Evolutionary conservation across 768 basidiomycete species (phyloP), one percentile per base, ranked within the genome.

Genomic region (Calocybe cyanea): DNA sequence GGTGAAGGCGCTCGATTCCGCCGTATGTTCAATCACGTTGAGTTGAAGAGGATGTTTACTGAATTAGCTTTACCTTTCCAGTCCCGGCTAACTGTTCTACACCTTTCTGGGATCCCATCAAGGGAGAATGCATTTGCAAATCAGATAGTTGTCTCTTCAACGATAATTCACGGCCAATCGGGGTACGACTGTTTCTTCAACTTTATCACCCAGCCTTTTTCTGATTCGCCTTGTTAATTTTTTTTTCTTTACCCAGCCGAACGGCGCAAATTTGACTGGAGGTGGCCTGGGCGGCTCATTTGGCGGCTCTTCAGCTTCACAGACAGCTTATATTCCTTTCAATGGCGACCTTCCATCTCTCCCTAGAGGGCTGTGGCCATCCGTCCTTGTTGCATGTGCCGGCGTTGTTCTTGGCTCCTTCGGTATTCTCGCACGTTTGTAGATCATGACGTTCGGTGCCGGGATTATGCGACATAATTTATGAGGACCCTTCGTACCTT

Each of bases 81-180:
- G 83, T 87, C 2, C 78, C 85, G 18, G 46, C 71, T 17, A 85
- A 85, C 65, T 88, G 86, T 63, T 82, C 83, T 3, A 88, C 85
- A 8, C 73, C 83, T 2, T 90, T 85, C 73, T 89, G 85, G 85
- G 87, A 90, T 61, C 88, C 88, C 1, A 73, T 88, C 41, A 68
- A 52, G 20, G 81, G 78, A 54, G 64, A 70, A 30, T 90, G 88
- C 53, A 64, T 82, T 41, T 90, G 87, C 64, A 73, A 64, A 0
- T 72, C 75, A 1, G 52, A 48, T 41, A 65, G 63, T 1, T 90
- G 89, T 60, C 65, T 71, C 0, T 90, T 89, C 63, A 60, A 62
- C 3, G 87, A 91, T 55, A 62, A 71, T 34, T 76, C 82, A 15
- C 69, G 82, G 33, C 73, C 82, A 4, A 81, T 86, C 31, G 83